Conservation (phyloP, 768 basidiomycete species). For the Sutorius australiensis region DNA sequence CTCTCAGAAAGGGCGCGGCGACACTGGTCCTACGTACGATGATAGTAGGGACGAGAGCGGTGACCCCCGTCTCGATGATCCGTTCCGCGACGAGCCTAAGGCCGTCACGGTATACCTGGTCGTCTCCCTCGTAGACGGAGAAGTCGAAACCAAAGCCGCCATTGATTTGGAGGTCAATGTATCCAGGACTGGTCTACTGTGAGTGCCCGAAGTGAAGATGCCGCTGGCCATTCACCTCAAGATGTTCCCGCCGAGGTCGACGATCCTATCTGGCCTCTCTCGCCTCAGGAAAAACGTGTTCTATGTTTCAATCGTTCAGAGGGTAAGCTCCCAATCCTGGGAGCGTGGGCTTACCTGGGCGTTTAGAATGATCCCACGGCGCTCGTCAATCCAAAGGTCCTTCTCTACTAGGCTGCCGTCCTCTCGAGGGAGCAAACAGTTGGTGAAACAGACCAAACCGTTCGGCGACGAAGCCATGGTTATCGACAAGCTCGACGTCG, state of each 20-base stretch:
- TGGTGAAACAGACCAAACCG: constrained; percentile 81
- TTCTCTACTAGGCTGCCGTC: constrained; percentile 71
- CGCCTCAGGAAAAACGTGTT: constrained; percentile 62
- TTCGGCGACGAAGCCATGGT: constrained; percentile 38
- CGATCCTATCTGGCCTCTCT: constrained; percentile 56
- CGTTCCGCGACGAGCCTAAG: constrained; percentile 67
- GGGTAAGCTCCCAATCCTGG: not conserved
- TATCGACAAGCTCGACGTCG: constrained; percentile 7
- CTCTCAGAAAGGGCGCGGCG: not conserved
- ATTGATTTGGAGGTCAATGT: constrained; percentile 87
- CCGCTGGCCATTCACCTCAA: constrained; percentile 46
- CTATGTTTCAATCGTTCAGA: constrained; percentile 34
- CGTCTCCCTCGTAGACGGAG: constrained; percentile 72
- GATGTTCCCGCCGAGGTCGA: constrained; percentile 76
- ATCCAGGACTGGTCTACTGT: constrained; percentile 58
- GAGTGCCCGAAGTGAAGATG: constrained; percentile 1
- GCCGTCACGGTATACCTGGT: constrained; percentile 62
- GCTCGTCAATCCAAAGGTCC: constrained; percentile 81
- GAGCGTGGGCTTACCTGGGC: constrained; percentile 49
- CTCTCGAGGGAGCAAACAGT: constrained; percentile 75
- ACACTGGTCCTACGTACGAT: constrained; percentile 47
- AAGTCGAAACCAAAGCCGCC: constrained; percentile 89
- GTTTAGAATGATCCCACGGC: constrained; percentile 69
- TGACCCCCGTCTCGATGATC: constrained; percentile 85
- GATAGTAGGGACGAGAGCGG: constrained; percentile 66